Evolutionary conservation across 768 basidiomycete species (phyloP).

Genomic region (Auricularia cornea): DNA sequence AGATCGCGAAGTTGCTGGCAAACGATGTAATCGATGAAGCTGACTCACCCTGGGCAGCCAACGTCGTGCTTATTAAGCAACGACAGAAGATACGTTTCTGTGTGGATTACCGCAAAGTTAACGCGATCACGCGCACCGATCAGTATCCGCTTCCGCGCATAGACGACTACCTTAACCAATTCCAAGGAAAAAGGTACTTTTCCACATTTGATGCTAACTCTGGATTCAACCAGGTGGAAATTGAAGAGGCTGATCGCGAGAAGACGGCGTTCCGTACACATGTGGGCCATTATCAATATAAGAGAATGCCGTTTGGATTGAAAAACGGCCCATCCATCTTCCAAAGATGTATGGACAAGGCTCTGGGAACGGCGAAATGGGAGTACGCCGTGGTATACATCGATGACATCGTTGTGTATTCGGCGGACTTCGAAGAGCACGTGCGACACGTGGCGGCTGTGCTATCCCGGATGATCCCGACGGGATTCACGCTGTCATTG

Average conservation of each 20-base stretch:
- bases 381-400: slow-evolving; percentile 9
- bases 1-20: too few species aligned
- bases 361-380: slow-evolving; percentile 1
- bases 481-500: slow-evolving; percentile 25
- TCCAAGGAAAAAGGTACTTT: slow-evolving; percentile 24
- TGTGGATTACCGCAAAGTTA: slow-evolving; percentile 23
- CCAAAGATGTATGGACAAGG: too few species aligned
- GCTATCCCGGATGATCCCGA: slow-evolving; percentile 3
- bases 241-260: slow-evolving; percentile 20
- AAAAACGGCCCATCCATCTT: slow-evolving; percentile 12
- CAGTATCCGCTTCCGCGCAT: slow-evolving; percentile 23
- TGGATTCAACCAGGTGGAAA: slow-evolving; percentile 33
- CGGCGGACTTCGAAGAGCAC: slow-evolving; percentile 5
- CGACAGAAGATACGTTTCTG: too few species aligned
- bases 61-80: too few species aligned
- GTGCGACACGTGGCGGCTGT: slow-evolving; percentile 36
- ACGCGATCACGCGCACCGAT: slow-evolving; percentile 17
- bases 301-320: slow-evolving; percentile 33
- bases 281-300: slow-evolving; percentile 32
- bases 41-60: too few species aligned
- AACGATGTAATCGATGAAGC: too few species aligned
- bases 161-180: slow-evolving; percentile 19
- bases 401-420: slow-evolving; percentile 11
- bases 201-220: slow-evolving; percentile 29
- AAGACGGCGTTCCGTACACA: slow-evolving; percentile 33